Percentiles rank a stretch among this genome's conserved stretches.
Evolutionary conservation across 139 green algal genomes (phyloP).

Genomic region (Picochlorum sp.): DNA sequence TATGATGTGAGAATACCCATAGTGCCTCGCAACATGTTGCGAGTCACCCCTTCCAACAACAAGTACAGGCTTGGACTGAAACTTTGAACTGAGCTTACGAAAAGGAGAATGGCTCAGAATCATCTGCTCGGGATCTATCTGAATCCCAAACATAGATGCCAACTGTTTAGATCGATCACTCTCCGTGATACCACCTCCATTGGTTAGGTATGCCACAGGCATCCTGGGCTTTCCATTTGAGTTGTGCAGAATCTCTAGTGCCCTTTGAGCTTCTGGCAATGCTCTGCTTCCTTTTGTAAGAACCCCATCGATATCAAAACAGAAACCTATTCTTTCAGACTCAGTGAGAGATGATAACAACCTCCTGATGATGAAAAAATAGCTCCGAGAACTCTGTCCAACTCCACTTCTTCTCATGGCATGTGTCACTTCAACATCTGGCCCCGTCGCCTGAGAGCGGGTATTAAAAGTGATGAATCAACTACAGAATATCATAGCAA

Average conservation of each 20-base stretch:
- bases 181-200: conserved; percentile 68
- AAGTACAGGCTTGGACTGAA: conserved; percentile 49
- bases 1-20: conserved; percentile 53
- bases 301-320: conserved; percentile 79
- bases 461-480: too few species aligned
- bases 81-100: conserved; percentile 31
- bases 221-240: conserved; percentile 26
- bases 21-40: conserved; percentile 44
- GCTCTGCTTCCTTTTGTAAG: conserved; percentile 49
- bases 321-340: conserved; percentile 31
- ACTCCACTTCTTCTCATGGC: too few species aligned
- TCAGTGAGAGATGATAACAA: background rate
- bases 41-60: conserved; percentile 45
- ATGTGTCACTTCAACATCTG: too few species aligned
- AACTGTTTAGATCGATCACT: conserved; percentile 62
- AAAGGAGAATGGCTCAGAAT: conserved; percentile 73
- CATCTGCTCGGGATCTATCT: conserved; percentile 49
- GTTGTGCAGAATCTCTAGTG: conserved; percentile 41
- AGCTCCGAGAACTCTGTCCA: too few species aligned
- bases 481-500: too few species aligned
- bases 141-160: conserved; percentile 50
- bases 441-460: too few species aligned
- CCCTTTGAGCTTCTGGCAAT: conserved; percentile 30
- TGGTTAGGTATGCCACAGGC: conserved; percentile 67
- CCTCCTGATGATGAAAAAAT: too few species aligned